Conservation (phyloP, 1,139 yeast species). For the Sugiyamaella pinicola region DNA sequence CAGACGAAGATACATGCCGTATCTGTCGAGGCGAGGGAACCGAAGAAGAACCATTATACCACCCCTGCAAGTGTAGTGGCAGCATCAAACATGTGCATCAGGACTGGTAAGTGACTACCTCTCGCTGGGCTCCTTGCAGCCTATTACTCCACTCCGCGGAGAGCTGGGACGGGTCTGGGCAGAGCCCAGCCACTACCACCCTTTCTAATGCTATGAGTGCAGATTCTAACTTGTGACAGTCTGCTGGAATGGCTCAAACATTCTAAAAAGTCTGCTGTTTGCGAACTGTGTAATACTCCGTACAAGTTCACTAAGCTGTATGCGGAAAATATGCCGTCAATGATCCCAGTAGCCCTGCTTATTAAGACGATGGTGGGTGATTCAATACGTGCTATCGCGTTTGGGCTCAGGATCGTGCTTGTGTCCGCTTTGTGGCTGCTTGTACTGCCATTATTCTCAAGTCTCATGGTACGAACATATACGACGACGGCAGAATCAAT, state of each 20-base stretch:
- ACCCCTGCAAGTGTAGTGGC: slow-evolving; percentile 94
- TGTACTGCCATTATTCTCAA: slow-evolving; percentile 30
- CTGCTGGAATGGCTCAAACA: slow-evolving; percentile 82
- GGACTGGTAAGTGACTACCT: slow-evolving; percentile 63
- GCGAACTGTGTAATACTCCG: slow-evolving; percentile 87
- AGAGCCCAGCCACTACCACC: no score
- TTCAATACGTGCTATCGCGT: slow-evolving; percentile 20
- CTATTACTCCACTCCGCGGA: no score
- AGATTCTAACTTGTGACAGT: slow-evolving; percentile 30
- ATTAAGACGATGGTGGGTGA: slow-evolving; percentile 37
- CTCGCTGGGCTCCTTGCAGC: no score
- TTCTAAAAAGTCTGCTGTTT: slow-evolving; percentile 61
- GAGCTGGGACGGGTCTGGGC: no score
- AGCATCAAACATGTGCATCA: slow-evolving; percentile 92
- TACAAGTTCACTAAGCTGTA: slow-evolving; percentile 72
- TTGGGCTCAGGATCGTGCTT: slow-evolving; percentile 25
- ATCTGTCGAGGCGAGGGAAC: slow-evolving; percentile 94
- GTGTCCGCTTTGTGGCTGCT: slow-evolving; percentile 32
- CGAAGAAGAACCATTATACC: slow-evolving; percentile 72
- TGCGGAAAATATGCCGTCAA: slow-evolving; percentile 67
- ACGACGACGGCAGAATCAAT: slow-evolving; percentile 32
- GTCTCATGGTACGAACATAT: slow-evolving; percentile 26
- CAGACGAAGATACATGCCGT: slow-evolving; percentile 62
- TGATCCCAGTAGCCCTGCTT: slow-evolving; percentile 56
- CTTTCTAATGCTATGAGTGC: no score